Percentiles rank a stretch among this genome's conserved stretches.
Conservation (phyloP, 1,139 yeast genomes). For the Hansenula anomala region DNA sequence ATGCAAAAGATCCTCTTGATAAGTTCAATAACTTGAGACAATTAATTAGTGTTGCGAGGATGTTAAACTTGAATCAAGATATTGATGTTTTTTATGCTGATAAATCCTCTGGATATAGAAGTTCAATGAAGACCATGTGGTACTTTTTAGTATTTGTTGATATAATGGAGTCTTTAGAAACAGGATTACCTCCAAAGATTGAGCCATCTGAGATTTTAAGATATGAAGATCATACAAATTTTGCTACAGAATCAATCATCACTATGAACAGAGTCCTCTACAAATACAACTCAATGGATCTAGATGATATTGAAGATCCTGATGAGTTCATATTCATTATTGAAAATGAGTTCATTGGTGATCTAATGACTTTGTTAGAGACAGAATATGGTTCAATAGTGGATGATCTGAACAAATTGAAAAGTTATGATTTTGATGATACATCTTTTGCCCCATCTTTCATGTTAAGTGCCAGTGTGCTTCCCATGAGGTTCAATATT, state of each 20-base stretch:
- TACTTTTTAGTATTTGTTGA: neutral
- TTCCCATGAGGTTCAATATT: neutral
- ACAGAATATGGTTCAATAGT: neutral
- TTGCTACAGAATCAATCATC: neutral
- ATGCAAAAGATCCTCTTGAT: neutral
- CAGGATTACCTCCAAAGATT: neutral
- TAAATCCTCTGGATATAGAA: neutral
- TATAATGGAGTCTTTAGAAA: neutral
- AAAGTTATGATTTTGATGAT: neutral
- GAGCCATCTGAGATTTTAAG: neutral
- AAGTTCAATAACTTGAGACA: neutral
- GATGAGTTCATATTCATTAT: neutral
- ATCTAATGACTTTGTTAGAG: neutral
- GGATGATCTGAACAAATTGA: neutral
- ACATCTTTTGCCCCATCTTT: neutral
- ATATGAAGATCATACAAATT: neutral
- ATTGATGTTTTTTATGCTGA: neutral
- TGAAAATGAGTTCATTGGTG: neutral
- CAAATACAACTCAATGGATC: neutral
- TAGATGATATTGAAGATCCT: neutral
- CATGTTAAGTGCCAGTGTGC: neutral
- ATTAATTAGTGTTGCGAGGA: neutral
- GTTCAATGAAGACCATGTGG: constrained; percentile 1
- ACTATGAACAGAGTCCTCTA: neutral
- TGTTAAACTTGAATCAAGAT: neutral